Conservation (phyloP, 2,329 filamentous ascomycete genomes). For the Penicillium concentricum region DNA sequence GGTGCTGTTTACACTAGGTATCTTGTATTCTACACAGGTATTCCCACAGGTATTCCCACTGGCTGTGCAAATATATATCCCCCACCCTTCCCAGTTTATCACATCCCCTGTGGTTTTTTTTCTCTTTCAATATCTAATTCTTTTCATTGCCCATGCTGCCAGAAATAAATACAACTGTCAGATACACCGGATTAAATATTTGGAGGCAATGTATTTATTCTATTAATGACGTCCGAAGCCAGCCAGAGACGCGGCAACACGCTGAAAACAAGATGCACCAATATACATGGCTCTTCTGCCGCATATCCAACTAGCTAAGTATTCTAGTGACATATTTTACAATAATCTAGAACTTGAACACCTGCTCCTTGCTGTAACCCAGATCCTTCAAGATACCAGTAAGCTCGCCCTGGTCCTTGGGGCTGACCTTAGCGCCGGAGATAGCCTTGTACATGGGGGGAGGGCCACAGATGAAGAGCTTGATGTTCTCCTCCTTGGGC, state of each 20-base stretch:
- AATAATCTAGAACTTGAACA: slow-evolving; percentile 79
- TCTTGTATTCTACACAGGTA: not conserved
- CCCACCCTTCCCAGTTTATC: not conserved
- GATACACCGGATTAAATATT: not conserved
- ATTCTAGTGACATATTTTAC: slow-evolving; percentile 19
- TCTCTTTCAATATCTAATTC: too few relatives aligned
- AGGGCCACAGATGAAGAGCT: slow-evolving; percentile 94
- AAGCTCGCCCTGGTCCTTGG: slow-evolving; percentile 92
- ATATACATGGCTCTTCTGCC: slow-evolving; percentile 12
- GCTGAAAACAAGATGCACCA: slow-evolving; percentile 18
- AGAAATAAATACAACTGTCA: not conserved
- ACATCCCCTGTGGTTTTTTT: not conserved
- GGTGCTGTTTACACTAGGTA: not conserved
- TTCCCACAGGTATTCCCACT: not conserved
- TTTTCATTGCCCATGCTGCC: not conserved
- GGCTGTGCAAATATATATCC: not conserved
- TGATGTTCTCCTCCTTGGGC: slow-evolving; percentile 87
- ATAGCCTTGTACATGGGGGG: slow-evolving; percentile 92
- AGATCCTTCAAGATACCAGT: slow-evolving; percentile 77
- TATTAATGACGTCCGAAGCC: slow-evolving; percentile 4
- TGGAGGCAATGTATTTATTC: not conserved
- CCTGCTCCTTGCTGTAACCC: slow-evolving; percentile 82
- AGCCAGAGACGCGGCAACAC: slow-evolving; percentile 4
- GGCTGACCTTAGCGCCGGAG: slow-evolving; percentile 84
- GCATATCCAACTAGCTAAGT: slow-evolving; percentile 4